A percentile compares a stretch with the other conserved stretches of the same genome.
Evolutionary conservation across 1,139 yeast species (phyloP).

Genomic region (Debaryomyces udenii): DNA sequence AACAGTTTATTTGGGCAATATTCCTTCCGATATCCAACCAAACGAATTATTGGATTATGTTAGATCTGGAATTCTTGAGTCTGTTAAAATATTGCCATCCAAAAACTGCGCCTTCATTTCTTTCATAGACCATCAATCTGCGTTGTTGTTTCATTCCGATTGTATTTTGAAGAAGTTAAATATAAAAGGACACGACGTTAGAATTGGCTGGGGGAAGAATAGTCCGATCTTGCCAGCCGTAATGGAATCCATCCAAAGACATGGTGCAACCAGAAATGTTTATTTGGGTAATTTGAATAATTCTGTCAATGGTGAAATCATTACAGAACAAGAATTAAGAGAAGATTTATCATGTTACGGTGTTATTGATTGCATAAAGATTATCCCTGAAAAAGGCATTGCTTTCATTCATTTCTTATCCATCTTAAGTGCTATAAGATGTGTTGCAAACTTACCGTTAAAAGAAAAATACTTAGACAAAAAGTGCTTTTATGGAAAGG

Average conservation of each 20-base stretch:
- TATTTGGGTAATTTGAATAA: slow-evolving; percentile 74
- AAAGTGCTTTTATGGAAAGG: slow-evolving; percentile 63
- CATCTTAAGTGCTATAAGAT: slow-evolving; percentile 58
- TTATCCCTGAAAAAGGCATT: slow-evolving; percentile 60
- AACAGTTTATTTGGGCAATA: slow-evolving; percentile 88
- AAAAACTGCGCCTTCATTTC: slow-evolving; percentile 66
- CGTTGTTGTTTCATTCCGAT: slow-evolving; percentile 62
- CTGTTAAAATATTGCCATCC: slow-evolving; percentile 57
- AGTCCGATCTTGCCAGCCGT: slow-evolving; percentile 70
- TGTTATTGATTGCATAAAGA: slow-evolving; percentile 57
- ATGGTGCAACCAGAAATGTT: slow-evolving; percentile 91
- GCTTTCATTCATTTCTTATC: slow-evolving; percentile 65
- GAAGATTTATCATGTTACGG: slow-evolving; percentile 57
- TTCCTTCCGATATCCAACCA: slow-evolving; percentile 80
- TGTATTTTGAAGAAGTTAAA: slow-evolving; percentile 60
- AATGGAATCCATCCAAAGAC: slow-evolving; percentile 72
- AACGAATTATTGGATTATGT: slow-evolving; percentile 87
- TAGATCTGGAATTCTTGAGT: slow-evolving; percentile 87
- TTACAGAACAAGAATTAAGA: slow-evolving; percentile 60
- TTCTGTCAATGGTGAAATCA: slow-evolving; percentile 45
- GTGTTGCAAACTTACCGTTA: slow-evolving; percentile 59
- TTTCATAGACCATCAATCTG: slow-evolving; percentile 63
- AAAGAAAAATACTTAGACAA: slow-evolving; percentile 58
- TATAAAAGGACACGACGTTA: slow-evolving; percentile 58
- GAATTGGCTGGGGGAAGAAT: slow-evolving; percentile 73